These are phyloP conservation scores for Monosporascus sp. DNA, from an alignment of 2,329 filamentous ascomycete species.

Conservation along the genomic window DNA sequence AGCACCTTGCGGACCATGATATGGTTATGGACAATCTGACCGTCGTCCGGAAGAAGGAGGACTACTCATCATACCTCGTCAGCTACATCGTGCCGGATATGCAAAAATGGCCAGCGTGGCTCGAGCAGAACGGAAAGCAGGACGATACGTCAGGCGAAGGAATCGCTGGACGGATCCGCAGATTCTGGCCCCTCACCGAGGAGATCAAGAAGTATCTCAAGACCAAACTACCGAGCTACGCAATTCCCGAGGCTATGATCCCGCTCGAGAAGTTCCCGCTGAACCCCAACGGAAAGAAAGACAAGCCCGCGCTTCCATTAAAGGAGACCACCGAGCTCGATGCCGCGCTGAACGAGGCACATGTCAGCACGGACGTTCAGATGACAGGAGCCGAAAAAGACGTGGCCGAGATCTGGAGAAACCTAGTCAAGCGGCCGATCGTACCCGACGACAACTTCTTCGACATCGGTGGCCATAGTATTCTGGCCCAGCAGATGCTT, in stretches of 20 bases:
- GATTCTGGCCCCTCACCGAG: slow-evolving; percentile 1
- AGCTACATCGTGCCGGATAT: neutral
- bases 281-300: slow-evolving; percentile 67
- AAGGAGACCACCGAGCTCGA: slow-evolving; percentile 45
- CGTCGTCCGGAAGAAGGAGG: neutral
- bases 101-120: neutral
- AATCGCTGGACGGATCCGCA: neutral
- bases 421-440: slow-evolving; percentile 53
- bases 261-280: slow-evolving; percentile 54
- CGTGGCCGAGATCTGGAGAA: slow-evolving; percentile 59
- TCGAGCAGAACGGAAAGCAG: neutral
- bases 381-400: slow-evolving; percentile 46
- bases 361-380: neutral
- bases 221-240: slow-evolving; percentile 58
- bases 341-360: slow-evolving; percentile 42
- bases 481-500: slow-evolving; percentile 66
- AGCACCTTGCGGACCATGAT: neutral
- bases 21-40: neutral
- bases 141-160: neutral
- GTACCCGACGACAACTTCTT: slow-evolving; percentile 55
- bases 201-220: slow-evolving; percentile 47
- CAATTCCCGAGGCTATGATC: slow-evolving; percentile 46
- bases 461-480: slow-evolving; percentile 66
- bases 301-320: slow-evolving; percentile 66
- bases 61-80: neutral